phyloP scores from a whole-genome alignment of 176 grass and related monocot species.

The Oryza glumipatula region DNA sequence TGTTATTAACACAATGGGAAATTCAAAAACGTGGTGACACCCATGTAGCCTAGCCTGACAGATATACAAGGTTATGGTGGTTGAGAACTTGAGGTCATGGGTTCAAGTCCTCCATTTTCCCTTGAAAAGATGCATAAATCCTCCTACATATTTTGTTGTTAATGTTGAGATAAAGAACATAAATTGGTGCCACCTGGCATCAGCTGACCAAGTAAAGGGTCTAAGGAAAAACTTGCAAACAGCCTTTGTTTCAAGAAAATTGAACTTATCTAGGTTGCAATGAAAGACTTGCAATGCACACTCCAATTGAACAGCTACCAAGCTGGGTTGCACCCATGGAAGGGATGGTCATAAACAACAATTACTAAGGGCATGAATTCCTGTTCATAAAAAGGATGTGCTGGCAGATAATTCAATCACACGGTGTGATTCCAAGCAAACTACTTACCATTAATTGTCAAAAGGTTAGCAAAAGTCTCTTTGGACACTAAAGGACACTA shows the following conservation, averaged over 20 bases:
- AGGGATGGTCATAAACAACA: slow-evolving; percentile 8
- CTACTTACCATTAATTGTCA: not conserved
- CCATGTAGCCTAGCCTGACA: not conserved
- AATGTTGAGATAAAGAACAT: not conserved
- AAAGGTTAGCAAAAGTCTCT: not conserved
- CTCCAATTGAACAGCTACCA: not conserved
- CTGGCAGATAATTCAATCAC: not conserved
- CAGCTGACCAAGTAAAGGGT: not conserved
- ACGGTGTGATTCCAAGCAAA: not conserved
- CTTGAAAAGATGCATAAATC: not conserved
- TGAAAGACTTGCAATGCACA: not conserved
- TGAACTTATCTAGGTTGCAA: not conserved
- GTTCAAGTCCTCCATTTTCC: not conserved
- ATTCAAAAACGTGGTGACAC: not conserved
- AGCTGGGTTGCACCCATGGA: not conserved
- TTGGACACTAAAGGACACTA: not conserved
- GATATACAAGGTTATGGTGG: not conserved
- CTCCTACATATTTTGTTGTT: not conserved
- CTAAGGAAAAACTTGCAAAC: not conserved
- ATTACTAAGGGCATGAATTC: not conserved
- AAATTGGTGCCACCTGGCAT: not conserved
- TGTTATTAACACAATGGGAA: not conserved
- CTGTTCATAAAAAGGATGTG: not conserved
- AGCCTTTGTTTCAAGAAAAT: slow-evolving; percentile 4
- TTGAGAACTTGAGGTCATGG: not conserved